Conservation (phyloP, 2,329 filamentous ascomycete genomes). For the Ilyonectria robusta region DNA sequence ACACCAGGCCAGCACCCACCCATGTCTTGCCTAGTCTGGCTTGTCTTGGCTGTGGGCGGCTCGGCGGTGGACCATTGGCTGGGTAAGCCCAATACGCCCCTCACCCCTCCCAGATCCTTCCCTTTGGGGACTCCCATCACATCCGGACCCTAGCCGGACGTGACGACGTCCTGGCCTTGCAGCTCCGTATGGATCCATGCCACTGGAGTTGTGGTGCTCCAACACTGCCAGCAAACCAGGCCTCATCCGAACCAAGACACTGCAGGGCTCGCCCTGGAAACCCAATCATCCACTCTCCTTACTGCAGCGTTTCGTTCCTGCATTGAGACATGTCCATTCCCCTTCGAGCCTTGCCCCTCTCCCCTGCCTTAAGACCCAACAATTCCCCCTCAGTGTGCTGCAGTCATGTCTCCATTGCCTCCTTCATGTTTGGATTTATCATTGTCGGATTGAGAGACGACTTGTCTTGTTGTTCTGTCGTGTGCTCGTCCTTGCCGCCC, state of each 20-base stretch:
- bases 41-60: slow-evolving; percentile 36
- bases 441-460: slow-evolving; percentile 22
- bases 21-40: slow-evolving; percentile 43
- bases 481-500: background rate
- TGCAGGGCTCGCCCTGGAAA: slow-evolving; percentile 38
- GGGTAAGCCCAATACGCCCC: slow-evolving; percentile 26
- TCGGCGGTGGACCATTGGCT: slow-evolving; percentile 41
- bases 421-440: slow-evolving; percentile 21
- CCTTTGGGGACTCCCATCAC: slow-evolving; percentile 42
- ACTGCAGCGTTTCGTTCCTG: slow-evolving; percentile 52
- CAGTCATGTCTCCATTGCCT: slow-evolving; percentile 11
- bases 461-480: slow-evolving; percentile 19
- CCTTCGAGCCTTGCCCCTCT: slow-evolving; percentile 46
- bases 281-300: slow-evolving; percentile 41
- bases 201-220: slow-evolving; percentile 37
- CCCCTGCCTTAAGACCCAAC: slow-evolving; percentile 44
- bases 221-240: slow-evolving; percentile 40
- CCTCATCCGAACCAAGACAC: slow-evolving; percentile 42
- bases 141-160: slow-evolving; percentile 38
- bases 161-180: slow-evolving; percentile 44
- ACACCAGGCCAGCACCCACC: slow-evolving; percentile 41
- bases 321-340: slow-evolving; percentile 57
- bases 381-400: slow-evolving; percentile 37
- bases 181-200: slow-evolving; percentile 45
- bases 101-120: slow-evolving; percentile 35